Percentiles rank a stretch among this genome's conserved stretches.
These are phyloP conservation scores for Calocybe indica DNA, from an alignment of 768 basidiomycete species.

Conservation along the genomic window DNA sequence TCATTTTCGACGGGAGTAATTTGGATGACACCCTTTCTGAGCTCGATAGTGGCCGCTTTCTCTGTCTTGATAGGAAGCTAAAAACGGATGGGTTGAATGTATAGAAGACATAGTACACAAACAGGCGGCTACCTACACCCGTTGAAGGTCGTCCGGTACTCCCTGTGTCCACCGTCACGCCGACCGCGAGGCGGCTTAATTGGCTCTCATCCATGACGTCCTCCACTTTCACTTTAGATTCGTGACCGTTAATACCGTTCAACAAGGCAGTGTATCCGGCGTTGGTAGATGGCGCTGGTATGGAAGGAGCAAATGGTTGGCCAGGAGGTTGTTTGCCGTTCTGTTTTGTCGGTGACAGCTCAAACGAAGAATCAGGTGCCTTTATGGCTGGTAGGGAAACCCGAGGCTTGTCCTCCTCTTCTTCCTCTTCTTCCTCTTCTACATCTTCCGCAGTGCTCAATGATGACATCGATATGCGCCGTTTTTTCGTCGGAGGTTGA, in stretches of 20 bases:
- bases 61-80: constrained; percentile 58
- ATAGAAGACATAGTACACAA: not conserved
- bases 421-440: constrained; percentile 38
- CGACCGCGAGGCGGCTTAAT: constrained; percentile 70
- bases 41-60: constrained; percentile 75
- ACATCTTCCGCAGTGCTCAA: constrained; percentile 45
- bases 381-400: constrained; percentile 37
- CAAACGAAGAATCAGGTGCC: constrained; percentile 18
- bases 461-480: constrained; percentile 47
- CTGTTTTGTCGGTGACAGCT: constrained; percentile 19
- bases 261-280: constrained; percentile 29
- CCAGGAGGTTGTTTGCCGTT: constrained; percentile 52
- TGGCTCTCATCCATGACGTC: constrained; percentile 78
- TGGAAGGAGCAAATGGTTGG: not conserved
- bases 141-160: constrained; percentile 28
- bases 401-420: constrained; percentile 56
- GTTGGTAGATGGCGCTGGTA: constrained; percentile 28
- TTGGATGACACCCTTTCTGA: constrained; percentile 77
- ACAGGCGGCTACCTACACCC: constrained; percentile 26
- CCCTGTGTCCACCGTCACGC: constrained; percentile 70
- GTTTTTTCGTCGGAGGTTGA: constrained; percentile 42
- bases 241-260: constrained; percentile 42
- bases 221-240: constrained; percentile 60
- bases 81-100: constrained; percentile 4
- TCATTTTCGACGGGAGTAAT: constrained; percentile 86